Evolutionary conservation across 2,329 filamentous ascomycete genomes (phyloP).

Genomic region (Hirsutella thompsonii): DNA sequence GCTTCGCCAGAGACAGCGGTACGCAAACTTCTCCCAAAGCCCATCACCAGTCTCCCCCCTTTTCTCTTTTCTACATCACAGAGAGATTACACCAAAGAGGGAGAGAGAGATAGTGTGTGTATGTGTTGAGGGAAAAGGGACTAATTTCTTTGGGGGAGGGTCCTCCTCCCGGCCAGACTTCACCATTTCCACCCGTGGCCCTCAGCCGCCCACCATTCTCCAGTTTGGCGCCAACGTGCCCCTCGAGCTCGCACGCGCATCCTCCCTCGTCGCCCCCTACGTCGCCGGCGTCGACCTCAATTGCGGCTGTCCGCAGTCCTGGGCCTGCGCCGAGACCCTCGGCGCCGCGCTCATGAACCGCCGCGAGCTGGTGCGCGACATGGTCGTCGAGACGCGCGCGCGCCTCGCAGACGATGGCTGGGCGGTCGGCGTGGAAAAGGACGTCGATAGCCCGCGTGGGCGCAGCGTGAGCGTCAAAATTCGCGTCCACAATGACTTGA

Average conservation of each 20-base stretch:
- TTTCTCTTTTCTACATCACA: too few species aligned
- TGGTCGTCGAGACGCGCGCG: conserved; percentile 44
- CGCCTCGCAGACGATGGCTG: conserved; percentile 40
- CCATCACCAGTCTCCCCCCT: neutral
- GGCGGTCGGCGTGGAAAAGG: conserved; percentile 29
- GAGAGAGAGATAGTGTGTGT: too few species aligned
- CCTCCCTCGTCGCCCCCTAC: conserved; percentile 46
- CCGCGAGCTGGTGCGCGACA: conserved; percentile 51
- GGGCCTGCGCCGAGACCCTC: conserved; percentile 56
- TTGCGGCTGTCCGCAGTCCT: conserved; percentile 61
- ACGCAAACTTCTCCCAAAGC: conserved; percentile 4
- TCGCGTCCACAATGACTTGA: conserved; percentile 50
- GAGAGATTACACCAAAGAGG: too few species aligned
- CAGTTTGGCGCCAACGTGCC: conserved; percentile 55
- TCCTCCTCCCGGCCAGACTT: conserved; percentile 30
- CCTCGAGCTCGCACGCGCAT: conserved; percentile 48
- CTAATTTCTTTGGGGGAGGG: neutral
- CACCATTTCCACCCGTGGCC: conserved; percentile 39
- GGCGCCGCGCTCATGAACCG: conserved; percentile 58
- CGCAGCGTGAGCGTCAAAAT: conserved; percentile 60
- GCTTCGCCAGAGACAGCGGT: conserved; percentile 48
- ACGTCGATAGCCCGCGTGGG: conserved; percentile 29
- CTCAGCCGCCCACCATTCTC: conserved; percentile 47
- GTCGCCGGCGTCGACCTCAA: conserved; percentile 57
- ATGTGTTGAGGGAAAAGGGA: too few species aligned